These are phyloP conservation scores for Russula sp. DNA, from an alignment of 768 basidiomycete species.

Conservation along the genomic window DNA sequence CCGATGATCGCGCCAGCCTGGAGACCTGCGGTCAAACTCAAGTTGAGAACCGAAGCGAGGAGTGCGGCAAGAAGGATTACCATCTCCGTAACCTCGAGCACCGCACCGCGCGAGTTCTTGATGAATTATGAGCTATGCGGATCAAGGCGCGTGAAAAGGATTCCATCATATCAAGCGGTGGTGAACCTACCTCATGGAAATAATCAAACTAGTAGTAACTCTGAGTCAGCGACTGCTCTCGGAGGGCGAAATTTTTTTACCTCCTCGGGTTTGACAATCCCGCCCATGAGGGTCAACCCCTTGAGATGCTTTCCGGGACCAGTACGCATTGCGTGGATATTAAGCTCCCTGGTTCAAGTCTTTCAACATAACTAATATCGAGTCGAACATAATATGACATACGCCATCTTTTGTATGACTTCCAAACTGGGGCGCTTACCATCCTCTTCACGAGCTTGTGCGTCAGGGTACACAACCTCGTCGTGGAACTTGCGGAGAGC, in stretches of 20 bases:
- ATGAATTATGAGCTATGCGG: conserved; percentile 33
- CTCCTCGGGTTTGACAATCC: conserved; percentile 69
- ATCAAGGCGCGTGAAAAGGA: neutral
- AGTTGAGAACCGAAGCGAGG: neutral
- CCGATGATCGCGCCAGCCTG: conserved; percentile 76
- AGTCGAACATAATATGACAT: conserved; percentile 18
- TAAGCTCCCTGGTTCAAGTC: conserved; percentile 41
- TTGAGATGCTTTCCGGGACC: conserved; percentile 86
- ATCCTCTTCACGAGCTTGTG: conserved; percentile 66
- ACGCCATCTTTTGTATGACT: conserved; percentile 82
- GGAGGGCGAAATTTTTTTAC: conserved; percentile 27
- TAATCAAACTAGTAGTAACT: conserved; percentile 56
- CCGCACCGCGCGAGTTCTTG: conserved; percentile 41
- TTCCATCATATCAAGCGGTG: neutral
- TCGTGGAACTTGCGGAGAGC: conserved; percentile 62
- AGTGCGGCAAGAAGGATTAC: conserved; percentile 23
- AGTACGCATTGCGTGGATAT: conserved; percentile 85
- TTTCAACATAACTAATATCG: neutral
- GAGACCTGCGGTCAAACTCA: conserved; percentile 36
- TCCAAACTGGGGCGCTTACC: conserved; percentile 79
- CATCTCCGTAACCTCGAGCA: conserved; percentile 76
- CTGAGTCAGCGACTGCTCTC: neutral
- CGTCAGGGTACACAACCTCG: conserved; percentile 48
- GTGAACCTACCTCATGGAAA: conserved; percentile 60
- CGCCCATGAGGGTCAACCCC: conserved; percentile 68